Evolutionary conservation across 169 alveolate genomes (phyloP).

Genomic region (Cryptosporidium xiaoi): DNA sequence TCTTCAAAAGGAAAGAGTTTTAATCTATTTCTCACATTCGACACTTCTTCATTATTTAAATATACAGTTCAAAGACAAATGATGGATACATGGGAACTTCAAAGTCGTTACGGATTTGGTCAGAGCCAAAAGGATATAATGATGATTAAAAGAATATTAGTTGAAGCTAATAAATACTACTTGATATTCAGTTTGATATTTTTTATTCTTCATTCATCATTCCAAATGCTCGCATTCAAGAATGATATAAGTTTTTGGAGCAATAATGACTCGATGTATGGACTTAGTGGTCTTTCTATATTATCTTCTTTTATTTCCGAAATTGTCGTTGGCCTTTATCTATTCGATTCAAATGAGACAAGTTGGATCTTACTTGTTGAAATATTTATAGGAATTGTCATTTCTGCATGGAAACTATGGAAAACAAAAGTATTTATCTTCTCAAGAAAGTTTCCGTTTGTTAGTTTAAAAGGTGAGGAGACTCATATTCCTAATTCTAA

Average conservation of each 20-base stretch:
- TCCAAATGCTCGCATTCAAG: conserved; percentile 92
- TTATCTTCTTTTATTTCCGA: conserved; percentile 88
- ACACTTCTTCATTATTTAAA: conserved; percentile 76
- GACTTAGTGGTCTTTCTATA: conserved; percentile 93
- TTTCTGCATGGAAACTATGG: conserved; percentile 94
- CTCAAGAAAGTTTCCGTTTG: conserved; percentile 86
- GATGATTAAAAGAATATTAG: conserved; percentile 87
- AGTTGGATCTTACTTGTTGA: conserved; percentile 91
- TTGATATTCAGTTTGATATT: conserved; percentile 85
- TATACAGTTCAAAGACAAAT: conserved; percentile 57
- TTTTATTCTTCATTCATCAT: conserved; percentile 87
- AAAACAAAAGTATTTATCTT: conserved; percentile 90
- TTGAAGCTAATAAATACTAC: conserved; percentile 88
- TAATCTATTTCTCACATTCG: conserved; percentile 60
- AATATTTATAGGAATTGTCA: conserved; percentile 88
- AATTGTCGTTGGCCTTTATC: conserved; percentile 91
- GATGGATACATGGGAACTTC: conserved; percentile 67
- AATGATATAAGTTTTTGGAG: conserved; percentile 96
- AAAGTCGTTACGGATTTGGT: conserved; percentile 53
- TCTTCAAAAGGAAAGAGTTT: conserved; percentile 63
- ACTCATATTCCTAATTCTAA: conserved; percentile 20
- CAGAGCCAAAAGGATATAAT: conserved; percentile 84
- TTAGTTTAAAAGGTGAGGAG: conserved; percentile 77
- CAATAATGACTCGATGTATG: conserved; percentile 93
- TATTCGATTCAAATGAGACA: conserved; percentile 92